A percentile compares a stretch with the other conserved stretches of the same genome.
phyloP scores from a whole-genome alignment of 1,284 basidiomycete species.

The Trametes versicolor region DNA sequence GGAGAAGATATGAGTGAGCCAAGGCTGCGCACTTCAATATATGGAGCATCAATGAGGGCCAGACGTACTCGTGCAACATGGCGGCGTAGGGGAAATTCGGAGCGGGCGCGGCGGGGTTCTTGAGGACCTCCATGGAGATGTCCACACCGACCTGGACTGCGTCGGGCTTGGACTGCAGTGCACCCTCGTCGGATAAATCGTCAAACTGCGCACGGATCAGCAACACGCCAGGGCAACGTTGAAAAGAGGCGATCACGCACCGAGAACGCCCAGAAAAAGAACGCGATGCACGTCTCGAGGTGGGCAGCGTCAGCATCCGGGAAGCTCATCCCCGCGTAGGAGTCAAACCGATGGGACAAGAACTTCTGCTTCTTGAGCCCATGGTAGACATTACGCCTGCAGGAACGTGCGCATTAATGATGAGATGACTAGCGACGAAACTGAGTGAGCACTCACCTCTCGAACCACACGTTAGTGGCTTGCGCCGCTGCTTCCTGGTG shows the following conservation, averaged over 20 bases:
- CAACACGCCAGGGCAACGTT: constrained; percentile 4
- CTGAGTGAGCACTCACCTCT: constrained; percentile 23
- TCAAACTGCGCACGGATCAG: constrained; percentile 45
- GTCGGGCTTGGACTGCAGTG: constrained; percentile 52
- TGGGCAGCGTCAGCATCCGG: constrained; percentile 55
- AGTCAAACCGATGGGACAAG: constrained; percentile 47
- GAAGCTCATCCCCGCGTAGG: constrained; percentile 54
- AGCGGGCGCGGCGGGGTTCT: constrained; percentile 44
- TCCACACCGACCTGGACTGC: constrained; percentile 49
- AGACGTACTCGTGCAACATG: constrained; percentile 52
- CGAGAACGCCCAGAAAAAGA: constrained; percentile 58
- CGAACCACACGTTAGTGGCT: constrained; percentile 33
- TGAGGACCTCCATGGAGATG: constrained; percentile 44
- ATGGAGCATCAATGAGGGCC: too few relatives aligned
- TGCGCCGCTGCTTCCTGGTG: constrained; percentile 28
- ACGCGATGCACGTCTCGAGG: constrained; percentile 53
- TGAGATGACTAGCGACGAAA: too few relatives aligned
- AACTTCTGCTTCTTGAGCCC: constrained; percentile 35
- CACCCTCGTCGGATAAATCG: constrained; percentile 55
- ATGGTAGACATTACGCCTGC: constrained; percentile 35
- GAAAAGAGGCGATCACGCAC: constrained; percentile 39
- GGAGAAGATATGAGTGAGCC: constrained; percentile 9
- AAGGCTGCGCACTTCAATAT: background rate
- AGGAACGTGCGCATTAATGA: background rate
- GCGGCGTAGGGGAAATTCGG: constrained; percentile 53